A percentile compares a stretch with the other conserved stretches of the same genome.
Evolutionary conservation across 345 rosid species (phyloP).

Genomic region (Bruguiera sexangula): DNA sequence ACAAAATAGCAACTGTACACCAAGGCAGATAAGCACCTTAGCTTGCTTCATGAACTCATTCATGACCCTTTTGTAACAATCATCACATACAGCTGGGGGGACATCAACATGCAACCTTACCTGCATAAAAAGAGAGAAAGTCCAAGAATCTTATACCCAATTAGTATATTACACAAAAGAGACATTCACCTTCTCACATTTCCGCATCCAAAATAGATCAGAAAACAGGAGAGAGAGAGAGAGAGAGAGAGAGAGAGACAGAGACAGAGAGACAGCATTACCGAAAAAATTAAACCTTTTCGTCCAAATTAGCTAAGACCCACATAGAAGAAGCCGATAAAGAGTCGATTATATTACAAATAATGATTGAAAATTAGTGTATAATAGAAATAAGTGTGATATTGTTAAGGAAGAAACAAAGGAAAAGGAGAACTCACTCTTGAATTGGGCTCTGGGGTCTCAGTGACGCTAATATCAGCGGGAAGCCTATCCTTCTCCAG

Average conservation of each 20-base stretch:
- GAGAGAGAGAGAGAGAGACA: not conserved
- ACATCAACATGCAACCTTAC: constrained; percentile 71
- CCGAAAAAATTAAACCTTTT: not conserved
- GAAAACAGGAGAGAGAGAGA: not conserved
- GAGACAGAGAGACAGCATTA: not conserved
- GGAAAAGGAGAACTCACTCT: constrained; percentile 40
- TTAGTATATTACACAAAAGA: too few species aligned
- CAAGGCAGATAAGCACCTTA: constrained; percentile 45
- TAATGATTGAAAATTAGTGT: not conserved
- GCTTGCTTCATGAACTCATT: constrained; percentile 64
- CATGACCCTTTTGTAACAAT: constrained; percentile 71
- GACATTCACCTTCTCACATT: not conserved
- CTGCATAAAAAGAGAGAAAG: constrained; percentile 26
- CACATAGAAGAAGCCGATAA: not conserved
- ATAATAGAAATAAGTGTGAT: not conserved
- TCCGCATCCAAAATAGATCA: not conserved
- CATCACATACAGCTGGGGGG: constrained; percentile 64
- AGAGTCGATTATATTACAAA: not conserved
- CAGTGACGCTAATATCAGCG: constrained; percentile 58
- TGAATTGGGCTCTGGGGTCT: constrained; percentile 59
- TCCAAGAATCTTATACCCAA: not conserved
- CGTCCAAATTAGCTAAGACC: too few species aligned
- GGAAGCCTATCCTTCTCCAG: constrained; percentile 59
- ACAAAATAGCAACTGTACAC: not conserved
- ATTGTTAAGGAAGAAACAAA: not conserved